phyloP scores from a whole-genome alignment of 192 early-diverging fungal species.

The Endogone sp. region DNA sequence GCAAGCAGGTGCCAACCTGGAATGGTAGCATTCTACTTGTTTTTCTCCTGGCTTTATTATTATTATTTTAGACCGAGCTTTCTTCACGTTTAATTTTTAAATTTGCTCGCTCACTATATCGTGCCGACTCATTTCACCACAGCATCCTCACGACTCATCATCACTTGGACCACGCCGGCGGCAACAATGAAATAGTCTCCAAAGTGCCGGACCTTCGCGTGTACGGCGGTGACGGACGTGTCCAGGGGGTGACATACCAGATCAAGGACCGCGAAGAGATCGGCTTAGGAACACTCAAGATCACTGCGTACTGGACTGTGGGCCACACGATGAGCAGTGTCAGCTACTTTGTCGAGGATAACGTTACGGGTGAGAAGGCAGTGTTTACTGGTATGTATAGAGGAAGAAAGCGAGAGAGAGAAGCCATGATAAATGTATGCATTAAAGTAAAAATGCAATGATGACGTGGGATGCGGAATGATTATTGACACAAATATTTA shows the following conservation, averaged over 20 bases:
- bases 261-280: slow-evolving; percentile 12
- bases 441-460: no score
- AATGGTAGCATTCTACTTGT: slow-evolving; percentile 2
- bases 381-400: slow-evolving; percentile 32
- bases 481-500: no score
- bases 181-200: slow-evolving; percentile 19
- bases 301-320: slow-evolving; percentile 17
- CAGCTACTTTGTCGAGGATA: slow-evolving; percentile 21
- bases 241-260: neutral
- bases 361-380: slow-evolving; percentile 8
- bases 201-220: slow-evolving; percentile 1
- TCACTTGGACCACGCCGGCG: slow-evolving; percentile 36
- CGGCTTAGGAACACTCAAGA: slow-evolving; percentile 17
- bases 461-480: no score
- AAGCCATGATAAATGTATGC: no score
- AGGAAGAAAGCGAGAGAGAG: no score
- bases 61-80: neutral
- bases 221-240: neutral
- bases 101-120: neutral
- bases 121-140: slow-evolving; percentile 1
- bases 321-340: slow-evolving; percentile 31
- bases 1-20: slow-evolving; percentile 15
- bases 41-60: neutral
- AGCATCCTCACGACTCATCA: slow-evolving; percentile 37
- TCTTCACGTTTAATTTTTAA: neutral